A percentile compares a stretch with the other conserved stretches of the same genome.
Conservation (phyloP, 805 yeast species). For the Pichia ethanolica region DNA sequence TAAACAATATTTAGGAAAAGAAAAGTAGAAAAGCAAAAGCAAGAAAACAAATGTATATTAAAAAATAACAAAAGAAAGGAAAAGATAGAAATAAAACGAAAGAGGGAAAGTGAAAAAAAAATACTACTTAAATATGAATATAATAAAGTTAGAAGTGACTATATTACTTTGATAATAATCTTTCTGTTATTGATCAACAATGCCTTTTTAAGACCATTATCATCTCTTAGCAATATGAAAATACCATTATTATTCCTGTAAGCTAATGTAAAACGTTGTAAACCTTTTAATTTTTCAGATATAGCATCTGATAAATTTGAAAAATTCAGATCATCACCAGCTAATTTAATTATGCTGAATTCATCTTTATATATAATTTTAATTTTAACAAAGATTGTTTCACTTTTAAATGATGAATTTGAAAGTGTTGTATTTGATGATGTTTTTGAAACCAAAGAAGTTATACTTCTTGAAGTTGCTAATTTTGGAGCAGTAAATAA, state of each 20-base stretch:
- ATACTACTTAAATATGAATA: background rate
- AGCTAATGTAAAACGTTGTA: slow-evolving; percentile 11
- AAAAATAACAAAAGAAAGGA: background rate
- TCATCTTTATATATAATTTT: slow-evolving; percentile 15
- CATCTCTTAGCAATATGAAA: slow-evolving; percentile 15
- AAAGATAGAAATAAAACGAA: background rate
- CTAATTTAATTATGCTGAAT: slow-evolving; percentile 9
- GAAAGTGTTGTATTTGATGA: background rate
- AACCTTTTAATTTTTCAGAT: slow-evolving; percentile 10
- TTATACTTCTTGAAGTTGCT: background rate
- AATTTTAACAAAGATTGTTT: background rate
- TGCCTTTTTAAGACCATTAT: slow-evolving; percentile 12
- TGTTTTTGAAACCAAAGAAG: background rate
- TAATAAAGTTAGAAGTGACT: background rate
- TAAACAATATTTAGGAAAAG: too few species aligned
- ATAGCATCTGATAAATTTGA: slow-evolving; percentile 3
- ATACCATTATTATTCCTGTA: slow-evolving; percentile 14
- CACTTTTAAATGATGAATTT: background rate
- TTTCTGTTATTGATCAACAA: slow-evolving; percentile 10
- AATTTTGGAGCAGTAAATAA: background rate
- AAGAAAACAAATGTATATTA: background rate
- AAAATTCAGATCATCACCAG: background rate
- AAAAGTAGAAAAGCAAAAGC: background rate
- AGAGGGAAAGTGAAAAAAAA: background rate
- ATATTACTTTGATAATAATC: slow-evolving; percentile 11